These are phyloP conservation scores for Botryobasidium botryosum DNA, from an alignment of 768 basidiomycete species.

Conservation along the genomic window DNA sequence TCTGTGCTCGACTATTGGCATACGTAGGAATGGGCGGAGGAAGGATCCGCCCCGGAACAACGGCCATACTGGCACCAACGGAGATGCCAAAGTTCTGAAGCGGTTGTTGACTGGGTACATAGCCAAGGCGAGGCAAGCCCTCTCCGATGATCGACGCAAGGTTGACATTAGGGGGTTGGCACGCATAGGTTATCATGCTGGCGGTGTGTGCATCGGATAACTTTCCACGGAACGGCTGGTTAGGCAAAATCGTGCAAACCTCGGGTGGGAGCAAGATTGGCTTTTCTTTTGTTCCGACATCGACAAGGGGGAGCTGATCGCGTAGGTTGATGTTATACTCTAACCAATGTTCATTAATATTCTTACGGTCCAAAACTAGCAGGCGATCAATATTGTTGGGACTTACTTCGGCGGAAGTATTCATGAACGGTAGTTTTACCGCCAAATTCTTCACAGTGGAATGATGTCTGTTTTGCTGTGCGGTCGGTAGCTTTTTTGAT, in stretches of 20 bases:
- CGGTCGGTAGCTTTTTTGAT: conserved; percentile 36
- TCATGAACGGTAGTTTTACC: conserved; percentile 39
- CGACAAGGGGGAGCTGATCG: conserved; percentile 14
- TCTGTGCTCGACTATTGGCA: conserved; percentile 20
- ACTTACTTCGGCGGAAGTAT: conserved; percentile 46
- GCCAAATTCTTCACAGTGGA: conserved; percentile 40
- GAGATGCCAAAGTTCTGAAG: conserved; percentile 40
- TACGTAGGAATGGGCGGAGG: conserved; percentile 42
- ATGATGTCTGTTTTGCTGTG: conserved; percentile 32
- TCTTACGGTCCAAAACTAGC: too few species aligned
- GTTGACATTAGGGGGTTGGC: conserved; percentile 42
- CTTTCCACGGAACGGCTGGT: conserved; percentile 35
- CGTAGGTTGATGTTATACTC: conserved; percentile 41
- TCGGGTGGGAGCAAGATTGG: not conserved
- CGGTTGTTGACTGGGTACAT: conserved; percentile 20
- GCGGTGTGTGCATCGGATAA: conserved; percentile 45
- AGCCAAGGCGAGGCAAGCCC: conserved; percentile 41
- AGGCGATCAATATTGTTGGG: too few species aligned
- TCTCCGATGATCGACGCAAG: conserved; percentile 37
- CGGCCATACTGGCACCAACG: conserved; percentile 40
- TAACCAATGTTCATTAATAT: too few species aligned
- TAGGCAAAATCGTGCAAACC: conserved; percentile 25
- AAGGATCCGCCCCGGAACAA: conserved; percentile 49
- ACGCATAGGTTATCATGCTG: conserved; percentile 54
- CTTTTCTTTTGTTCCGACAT: not conserved